Evolutionary conservation across 2,329 filamentous ascomycete genomes (phyloP).

Genomic region (Fonsecaea monophora): DNA sequence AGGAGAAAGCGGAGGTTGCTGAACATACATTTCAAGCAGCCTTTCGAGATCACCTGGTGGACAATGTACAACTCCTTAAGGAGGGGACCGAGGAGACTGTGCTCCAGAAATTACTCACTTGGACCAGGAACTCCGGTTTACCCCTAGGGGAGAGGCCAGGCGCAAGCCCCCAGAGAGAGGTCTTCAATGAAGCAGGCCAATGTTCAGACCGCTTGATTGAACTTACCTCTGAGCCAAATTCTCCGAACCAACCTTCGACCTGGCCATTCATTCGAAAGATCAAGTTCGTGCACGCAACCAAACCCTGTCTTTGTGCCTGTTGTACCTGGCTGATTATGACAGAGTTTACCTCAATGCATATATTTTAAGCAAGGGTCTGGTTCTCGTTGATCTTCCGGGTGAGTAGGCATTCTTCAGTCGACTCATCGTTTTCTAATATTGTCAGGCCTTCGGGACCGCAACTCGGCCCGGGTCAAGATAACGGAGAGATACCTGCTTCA

Average conservation of each 20-base stretch:
- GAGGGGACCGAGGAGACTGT: slow-evolving; percentile 13
- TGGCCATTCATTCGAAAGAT: slow-evolving; percentile 25
- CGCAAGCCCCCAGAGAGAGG: not conserved
- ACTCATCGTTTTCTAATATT: not conserved
- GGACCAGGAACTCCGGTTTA: slow-evolving; percentile 9
- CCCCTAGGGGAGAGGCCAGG: slow-evolving; percentile 1
- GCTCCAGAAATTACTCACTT: slow-evolving; percentile 21
- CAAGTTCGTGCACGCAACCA: slow-evolving; percentile 3
- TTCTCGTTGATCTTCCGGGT: slow-evolving; percentile 22
- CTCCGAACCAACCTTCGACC: slow-evolving; percentile 11
- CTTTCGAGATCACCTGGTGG: slow-evolving; percentile 6
- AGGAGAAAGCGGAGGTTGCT: slow-evolving; percentile 18
- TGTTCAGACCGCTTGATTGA: slow-evolving; percentile 14
- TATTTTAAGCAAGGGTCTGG: slow-evolving; percentile 20
- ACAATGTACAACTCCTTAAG: slow-evolving; percentile 20
- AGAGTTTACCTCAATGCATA: slow-evolving; percentile 19
- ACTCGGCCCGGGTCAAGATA: slow-evolving; percentile 17
- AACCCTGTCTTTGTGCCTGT: not conserved
- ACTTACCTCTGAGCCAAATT: slow-evolving; percentile 15
- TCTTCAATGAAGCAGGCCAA: not conserved
- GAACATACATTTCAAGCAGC: slow-evolving; percentile 20
- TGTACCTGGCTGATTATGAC: slow-evolving; percentile 1
- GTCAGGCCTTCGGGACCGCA: slow-evolving; percentile 20
- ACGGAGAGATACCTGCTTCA: slow-evolving; percentile 19
- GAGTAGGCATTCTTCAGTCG: not conserved